Conservation (phyloP, 1,284 basidiomycete genomes). For the Ustilago xerochloae region DNA sequence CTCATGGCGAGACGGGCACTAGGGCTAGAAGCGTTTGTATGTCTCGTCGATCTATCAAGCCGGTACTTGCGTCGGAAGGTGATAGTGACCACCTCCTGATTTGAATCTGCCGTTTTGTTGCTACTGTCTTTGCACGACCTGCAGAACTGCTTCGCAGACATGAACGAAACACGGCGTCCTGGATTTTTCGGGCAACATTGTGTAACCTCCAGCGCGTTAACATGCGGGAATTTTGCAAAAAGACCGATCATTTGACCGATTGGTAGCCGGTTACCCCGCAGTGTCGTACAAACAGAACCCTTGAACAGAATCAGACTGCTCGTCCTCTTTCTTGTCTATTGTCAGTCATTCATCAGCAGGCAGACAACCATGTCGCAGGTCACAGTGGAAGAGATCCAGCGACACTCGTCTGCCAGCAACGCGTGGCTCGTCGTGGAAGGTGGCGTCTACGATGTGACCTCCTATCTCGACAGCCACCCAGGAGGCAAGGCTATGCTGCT, state of each 20-base stretch:
- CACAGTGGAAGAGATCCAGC: neutral
- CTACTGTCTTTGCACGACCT: no score
- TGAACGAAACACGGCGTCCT: no score
- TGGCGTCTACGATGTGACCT: slow-evolving; percentile 73
- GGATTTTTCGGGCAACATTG: no score
- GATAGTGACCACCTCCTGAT: no score
- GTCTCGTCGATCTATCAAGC: neutral
- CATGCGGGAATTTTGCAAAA: neutral
- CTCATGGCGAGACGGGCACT: no score
- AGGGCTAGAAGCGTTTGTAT: no score
- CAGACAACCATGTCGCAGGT: neutral
- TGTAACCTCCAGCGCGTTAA: neutral
- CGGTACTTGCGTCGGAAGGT: no score
- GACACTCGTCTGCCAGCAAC: neutral
- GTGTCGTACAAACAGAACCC: neutral
- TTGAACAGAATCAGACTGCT: no score
- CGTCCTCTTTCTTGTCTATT: no score
- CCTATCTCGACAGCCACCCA: slow-evolving; percentile 81
- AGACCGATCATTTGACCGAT: neutral
- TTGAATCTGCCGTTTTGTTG: no score
- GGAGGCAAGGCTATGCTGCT: slow-evolving; percentile 81
- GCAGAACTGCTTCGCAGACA: no score
- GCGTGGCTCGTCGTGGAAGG: slow-evolving; percentile 60
- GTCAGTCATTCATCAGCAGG: no score
- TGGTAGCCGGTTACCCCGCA: neutral